Evolutionary conservation across 805 yeast genomes (phyloP).

Genomic region (Candida boleticola): DNA sequence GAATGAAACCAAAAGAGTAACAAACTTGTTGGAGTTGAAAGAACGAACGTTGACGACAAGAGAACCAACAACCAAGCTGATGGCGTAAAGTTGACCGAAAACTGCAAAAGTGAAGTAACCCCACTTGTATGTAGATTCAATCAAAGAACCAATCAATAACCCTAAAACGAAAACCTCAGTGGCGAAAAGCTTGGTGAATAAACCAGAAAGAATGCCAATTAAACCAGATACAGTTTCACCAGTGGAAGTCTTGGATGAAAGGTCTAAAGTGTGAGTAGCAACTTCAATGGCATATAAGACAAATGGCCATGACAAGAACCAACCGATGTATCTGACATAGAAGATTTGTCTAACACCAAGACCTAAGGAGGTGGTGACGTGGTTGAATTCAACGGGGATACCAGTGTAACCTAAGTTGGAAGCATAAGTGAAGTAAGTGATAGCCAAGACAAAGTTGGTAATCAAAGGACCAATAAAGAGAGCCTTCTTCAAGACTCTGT

Average conservation of each 20-base stretch:
- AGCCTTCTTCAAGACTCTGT: conserved; percentile 28
- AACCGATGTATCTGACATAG: conserved; percentile 55
- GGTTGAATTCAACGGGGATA: conserved; percentile 47
- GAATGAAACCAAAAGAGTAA: conserved; percentile 21
- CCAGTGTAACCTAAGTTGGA: conserved; percentile 57
- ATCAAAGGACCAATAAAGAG: conserved; percentile 43
- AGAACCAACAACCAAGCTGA: conserved; percentile 25
- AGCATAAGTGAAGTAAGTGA: conserved; percentile 54
- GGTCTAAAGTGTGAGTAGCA: conserved; percentile 27
- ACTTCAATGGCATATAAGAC: conserved; percentile 32
- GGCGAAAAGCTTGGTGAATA: conserved; percentile 42
- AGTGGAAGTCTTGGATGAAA: conserved; percentile 29
- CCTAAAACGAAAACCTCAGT: conserved; percentile 51
- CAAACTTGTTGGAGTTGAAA: conserved; percentile 9
- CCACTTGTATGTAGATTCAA: conserved; percentile 60
- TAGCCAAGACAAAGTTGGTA: conserved; percentile 41
- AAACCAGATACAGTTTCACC: conserved; percentile 26
- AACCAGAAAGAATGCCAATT: conserved; percentile 30
- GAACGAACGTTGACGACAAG: conserved; percentile 6
- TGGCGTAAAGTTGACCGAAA: conserved; percentile 39
- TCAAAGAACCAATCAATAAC: conserved; percentile 55
- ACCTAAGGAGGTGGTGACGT: conserved; percentile 32
- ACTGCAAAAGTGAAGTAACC: conserved; percentile 62
- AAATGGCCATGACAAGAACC: conserved; percentile 55
- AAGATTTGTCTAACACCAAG: conserved; percentile 49